Evolutionary conservation across 2,329 filamentous ascomycete genomes (phyloP), one percentile per base, ranked within the genome.

Genomic region (Arthroderma sp.): DNA sequence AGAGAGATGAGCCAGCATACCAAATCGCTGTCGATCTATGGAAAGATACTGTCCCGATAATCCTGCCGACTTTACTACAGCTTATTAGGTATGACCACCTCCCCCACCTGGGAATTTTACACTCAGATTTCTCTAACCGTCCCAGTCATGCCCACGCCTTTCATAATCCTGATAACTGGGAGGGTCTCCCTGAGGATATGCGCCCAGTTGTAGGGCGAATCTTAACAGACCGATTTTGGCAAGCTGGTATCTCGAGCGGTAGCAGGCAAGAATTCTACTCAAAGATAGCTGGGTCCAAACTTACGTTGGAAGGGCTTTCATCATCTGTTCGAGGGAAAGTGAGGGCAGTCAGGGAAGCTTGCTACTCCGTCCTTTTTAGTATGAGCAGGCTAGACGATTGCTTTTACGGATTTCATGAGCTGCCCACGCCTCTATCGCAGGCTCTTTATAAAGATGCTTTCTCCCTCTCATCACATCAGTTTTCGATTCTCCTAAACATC

Each of bases 211-310:
- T 97, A 39, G 81, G 83, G 44, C 82, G 88, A 21, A 89, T 97
- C 19, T 75, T 98, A 21, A 95, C 90, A 13, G 93, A 98, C 71
- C 81, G 93, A 23, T 98, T 98, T 70, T 98, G 93, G 93, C 93
- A 98, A 76, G 89, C 91, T 5, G 93, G 93, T 8, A 98, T 98
- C 54, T 97, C 93, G 0, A 87, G 86, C 61, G 93, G 95, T 25
- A 97, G 88, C 65, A 90, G 93, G 69, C 93, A 97, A 61, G 91
- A 97, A 59, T 98, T 98, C 69, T 97, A 96, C 70, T 87, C 89
- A 33, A 83, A 88, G 41, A 91, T 98, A 1, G 83, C 89, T 57
- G 87, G 89, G 33, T 95, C 93, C 57, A 95, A 90, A 71, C 81
- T 81, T 41, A 95, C 90, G 0, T 82, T 95, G 58, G 93, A 98